phyloP scores from a whole-genome alignment of 805 yeast genomes.

The Wickerhamiella parazyma region DNA sequence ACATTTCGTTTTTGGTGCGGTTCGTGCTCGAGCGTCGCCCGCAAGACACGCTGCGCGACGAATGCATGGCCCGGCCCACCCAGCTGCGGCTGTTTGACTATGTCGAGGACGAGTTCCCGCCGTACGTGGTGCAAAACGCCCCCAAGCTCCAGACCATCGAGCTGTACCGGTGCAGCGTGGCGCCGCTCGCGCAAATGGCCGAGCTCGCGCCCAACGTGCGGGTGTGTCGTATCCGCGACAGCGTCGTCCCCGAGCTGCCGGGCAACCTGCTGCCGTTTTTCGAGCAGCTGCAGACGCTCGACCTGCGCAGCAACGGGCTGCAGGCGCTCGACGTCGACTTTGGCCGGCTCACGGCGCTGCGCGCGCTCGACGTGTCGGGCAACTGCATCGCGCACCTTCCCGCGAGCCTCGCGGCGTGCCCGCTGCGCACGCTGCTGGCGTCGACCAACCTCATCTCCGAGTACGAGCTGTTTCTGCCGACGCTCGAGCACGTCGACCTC shows the following conservation, averaged over 20 bases:
- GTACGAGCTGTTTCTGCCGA: conserved; percentile 36
- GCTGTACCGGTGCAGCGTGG: conserved; percentile 2
- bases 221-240: not conserved
- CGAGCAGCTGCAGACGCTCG: conserved; percentile 39
- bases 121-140: not conserved
- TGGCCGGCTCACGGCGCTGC: conserved; percentile 36
- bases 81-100: conserved; percentile 1
- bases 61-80: not conserved
- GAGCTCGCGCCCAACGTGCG: not conserved
- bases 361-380: conserved; percentile 61
- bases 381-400: conserved; percentile 51
- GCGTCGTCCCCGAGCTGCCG: not conserved
- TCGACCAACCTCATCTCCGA: conserved; percentile 32
- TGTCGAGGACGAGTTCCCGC: conserved; percentile 2
- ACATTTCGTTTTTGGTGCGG: conserved; percentile 18
- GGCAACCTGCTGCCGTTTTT: conserved; percentile 45
- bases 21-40: conserved; percentile 12
- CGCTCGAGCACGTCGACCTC: conserved; percentile 49
- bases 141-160: not conserved
- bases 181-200: conserved; percentile 1
- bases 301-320: conserved; percentile 44
- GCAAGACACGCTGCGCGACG: not conserved
- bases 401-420: conserved; percentile 13
- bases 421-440: conserved; percentile 11
- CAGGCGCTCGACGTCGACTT: conserved; percentile 34